These are phyloP conservation scores for Astragalus membranaceus DNA, from an alignment of 306 rosid species.

Conservation along the genomic window DNA sequence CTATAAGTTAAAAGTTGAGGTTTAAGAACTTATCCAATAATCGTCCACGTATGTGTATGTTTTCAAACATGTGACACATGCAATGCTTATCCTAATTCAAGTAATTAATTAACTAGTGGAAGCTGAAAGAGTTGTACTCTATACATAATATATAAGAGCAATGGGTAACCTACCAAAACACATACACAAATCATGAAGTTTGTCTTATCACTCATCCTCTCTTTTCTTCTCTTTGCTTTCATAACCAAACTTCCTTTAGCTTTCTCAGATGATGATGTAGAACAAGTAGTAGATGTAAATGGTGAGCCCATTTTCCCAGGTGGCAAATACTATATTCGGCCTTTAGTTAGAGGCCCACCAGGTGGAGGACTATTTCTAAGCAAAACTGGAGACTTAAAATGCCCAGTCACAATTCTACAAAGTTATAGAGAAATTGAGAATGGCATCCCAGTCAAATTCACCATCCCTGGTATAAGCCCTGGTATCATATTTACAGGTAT, in stretches of 20 bases:
- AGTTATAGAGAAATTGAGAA: background rate
- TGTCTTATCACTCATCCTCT: background rate
- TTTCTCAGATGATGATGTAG: background rate
- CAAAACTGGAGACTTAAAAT: background rate
- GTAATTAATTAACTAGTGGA: too few relatives aligned
- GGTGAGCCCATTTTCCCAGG: background rate
- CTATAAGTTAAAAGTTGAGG: too few relatives aligned
- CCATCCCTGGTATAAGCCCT: background rate
- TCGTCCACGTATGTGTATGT: too few relatives aligned
- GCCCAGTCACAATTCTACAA: background rate
- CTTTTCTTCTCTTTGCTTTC: background rate
- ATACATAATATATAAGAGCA: too few relatives aligned
- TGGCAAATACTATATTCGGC: background rate
- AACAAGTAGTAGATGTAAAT: background rate
- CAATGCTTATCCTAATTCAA: too few relatives aligned
- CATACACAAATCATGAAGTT: background rate
- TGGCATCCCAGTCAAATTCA: background rate
- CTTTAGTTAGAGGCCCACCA: background rate
- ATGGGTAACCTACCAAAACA: too few relatives aligned
- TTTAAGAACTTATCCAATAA: too few relatives aligned
- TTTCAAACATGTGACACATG: too few relatives aligned
- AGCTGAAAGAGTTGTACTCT: too few relatives aligned
- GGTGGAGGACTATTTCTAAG: conserved; percentile 4
- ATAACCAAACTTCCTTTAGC: background rate
- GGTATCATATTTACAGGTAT: background rate